Percentiles rank a stretch among this genome's conserved stretches.
These are phyloP conservation scores for Eurotiales sp. DNA, from an alignment of 2,329 filamentous ascomycete genomes.

Conservation along the genomic window DNA sequence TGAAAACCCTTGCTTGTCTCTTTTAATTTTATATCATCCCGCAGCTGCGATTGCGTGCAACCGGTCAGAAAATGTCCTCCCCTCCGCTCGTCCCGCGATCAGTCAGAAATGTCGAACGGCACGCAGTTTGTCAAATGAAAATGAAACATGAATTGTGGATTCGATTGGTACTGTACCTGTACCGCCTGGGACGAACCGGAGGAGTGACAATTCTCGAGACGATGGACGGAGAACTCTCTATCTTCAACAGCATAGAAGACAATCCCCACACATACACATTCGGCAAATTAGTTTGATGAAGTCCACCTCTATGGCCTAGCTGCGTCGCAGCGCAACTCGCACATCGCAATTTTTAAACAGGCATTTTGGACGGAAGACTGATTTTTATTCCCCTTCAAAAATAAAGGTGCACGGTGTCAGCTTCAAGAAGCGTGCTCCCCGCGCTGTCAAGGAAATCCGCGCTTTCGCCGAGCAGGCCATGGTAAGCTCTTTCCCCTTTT, in stretches of 20 bases:
- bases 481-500: constrained; percentile 63
- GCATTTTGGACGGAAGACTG: constrained; percentile 65
- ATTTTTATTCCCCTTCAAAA: constrained; percentile 46
- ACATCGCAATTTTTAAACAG: constrained; percentile 16
- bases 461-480: constrained; percentile 88
- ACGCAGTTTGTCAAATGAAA: too few relatives aligned
- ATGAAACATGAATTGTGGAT: too few relatives aligned
- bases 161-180: too few relatives aligned
- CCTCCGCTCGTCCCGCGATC: not conserved
- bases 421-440: constrained; percentile 99
- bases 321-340: constrained; percentile 23
- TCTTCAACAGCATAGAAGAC: not conserved
- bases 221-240: constrained; percentile 15
- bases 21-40: not conserved
- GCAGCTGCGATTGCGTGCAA: not conserved
- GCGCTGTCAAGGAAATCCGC: constrained; percentile 99
- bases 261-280: constrained; percentile 24
- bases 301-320: constrained; percentile 56
- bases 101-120: not conserved
- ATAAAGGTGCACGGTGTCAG: constrained; percentile 95
- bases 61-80: not conserved
- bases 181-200: not conserved
- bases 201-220: not conserved
- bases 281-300: constrained; percentile 63
- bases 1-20: constrained; percentile 24